Percentiles rank a stretch among this genome's conserved stretches.
These are phyloP conservation scores for Alternaria tenuissima DNA, from an alignment of 2,329 filamentous ascomycete species.

Conservation along the genomic window DNA sequence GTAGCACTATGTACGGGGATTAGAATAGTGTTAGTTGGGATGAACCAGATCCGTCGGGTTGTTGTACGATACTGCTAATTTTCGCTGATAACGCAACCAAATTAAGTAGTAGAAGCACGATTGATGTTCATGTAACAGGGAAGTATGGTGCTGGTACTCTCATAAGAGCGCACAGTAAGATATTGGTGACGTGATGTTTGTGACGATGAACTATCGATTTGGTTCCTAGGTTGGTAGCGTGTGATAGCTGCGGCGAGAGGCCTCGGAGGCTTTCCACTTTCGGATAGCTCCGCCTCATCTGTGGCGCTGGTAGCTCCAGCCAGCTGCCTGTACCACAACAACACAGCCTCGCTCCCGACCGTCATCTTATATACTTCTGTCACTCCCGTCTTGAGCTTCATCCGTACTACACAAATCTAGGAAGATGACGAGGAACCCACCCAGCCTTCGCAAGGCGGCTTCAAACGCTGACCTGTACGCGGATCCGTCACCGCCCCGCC, in stretches of 20 bases:
- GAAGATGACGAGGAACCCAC: conserved; percentile 50
- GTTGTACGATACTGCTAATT: not conserved
- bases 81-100: too few species aligned
- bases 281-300: conserved; percentile 19
- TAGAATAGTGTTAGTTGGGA: not conserved
- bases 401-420: not conserved
- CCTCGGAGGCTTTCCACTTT: conserved; percentile 18
- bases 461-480: conserved; percentile 50
- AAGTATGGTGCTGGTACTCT: not conserved
- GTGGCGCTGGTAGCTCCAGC: conserved; percentile 17
- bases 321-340: conserved; percentile 3
- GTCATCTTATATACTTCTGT: conserved; percentile 1
- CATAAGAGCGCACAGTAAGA: not conserved
- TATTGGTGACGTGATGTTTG: not conserved
- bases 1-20: not conserved
- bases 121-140: too few species aligned
- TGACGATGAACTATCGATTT: not conserved
- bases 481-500: conserved; percentile 42
- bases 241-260: conserved; percentile 5
- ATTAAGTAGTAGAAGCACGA: too few species aligned
- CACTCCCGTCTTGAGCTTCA: not conserved
- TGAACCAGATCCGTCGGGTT: not conserved
- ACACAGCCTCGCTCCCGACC: conserved; percentile 7
- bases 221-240: not conserved
- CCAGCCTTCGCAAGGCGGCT: conserved; percentile 46